These are phyloP conservation scores for Paramyrothecium sp. DNA, from an alignment of 2,329 filamentous ascomycete genomes.

Conservation along the genomic window DNA sequence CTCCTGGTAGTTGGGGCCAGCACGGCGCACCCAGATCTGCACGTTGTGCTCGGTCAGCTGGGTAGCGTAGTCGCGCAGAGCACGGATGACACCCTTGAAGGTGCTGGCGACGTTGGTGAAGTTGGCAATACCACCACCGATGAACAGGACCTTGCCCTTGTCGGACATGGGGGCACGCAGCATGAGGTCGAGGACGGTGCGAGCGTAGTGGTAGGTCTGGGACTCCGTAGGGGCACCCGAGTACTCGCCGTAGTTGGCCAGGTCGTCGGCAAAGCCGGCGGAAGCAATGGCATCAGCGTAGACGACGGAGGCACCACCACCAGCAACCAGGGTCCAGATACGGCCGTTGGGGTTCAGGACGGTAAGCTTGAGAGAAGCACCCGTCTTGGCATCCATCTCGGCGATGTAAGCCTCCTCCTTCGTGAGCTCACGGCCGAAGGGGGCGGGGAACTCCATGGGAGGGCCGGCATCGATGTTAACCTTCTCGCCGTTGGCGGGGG, in stretches of 20 bases:
- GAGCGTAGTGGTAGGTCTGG: slow-evolving; percentile 98
- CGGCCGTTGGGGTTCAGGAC: slow-evolving; percentile 89
- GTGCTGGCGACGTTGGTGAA: slow-evolving; percentile 99
- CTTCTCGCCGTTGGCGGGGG: slow-evolving; percentile 65
- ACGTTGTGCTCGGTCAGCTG: slow-evolving; percentile 93
- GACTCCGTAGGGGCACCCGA: slow-evolving; percentile 98
- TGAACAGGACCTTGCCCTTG: slow-evolving; percentile 98
- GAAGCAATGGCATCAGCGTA: slow-evolving; percentile 99
- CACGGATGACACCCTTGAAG: slow-evolving; percentile 99
- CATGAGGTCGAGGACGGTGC: slow-evolving; percentile 96
- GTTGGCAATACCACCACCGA: slow-evolving; percentile 99
- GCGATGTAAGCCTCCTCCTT: slow-evolving; percentile 99
- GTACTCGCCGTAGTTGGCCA: slow-evolving; percentile 99
- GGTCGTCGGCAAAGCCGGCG: slow-evolving; percentile 88
- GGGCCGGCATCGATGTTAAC: slow-evolving; percentile 94
- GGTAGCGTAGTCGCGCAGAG: slow-evolving; percentile 84
- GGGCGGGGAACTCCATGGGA: slow-evolving; percentile 98
- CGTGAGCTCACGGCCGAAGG: slow-evolving; percentile 95
- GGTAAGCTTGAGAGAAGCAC: slow-evolving; percentile 97
- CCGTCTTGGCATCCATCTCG: slow-evolving; percentile 98
- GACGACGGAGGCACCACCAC: slow-evolving; percentile 98
- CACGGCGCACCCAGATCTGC: slow-evolving; percentile 89
- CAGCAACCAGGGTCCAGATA: slow-evolving; percentile 97
- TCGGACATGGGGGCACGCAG: slow-evolving; percentile 81
- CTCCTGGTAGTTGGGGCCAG: slow-evolving; percentile 98